phyloP scores from a whole-genome alignment of 129 eudicot genomes.

The Arctium lappa region DNA sequence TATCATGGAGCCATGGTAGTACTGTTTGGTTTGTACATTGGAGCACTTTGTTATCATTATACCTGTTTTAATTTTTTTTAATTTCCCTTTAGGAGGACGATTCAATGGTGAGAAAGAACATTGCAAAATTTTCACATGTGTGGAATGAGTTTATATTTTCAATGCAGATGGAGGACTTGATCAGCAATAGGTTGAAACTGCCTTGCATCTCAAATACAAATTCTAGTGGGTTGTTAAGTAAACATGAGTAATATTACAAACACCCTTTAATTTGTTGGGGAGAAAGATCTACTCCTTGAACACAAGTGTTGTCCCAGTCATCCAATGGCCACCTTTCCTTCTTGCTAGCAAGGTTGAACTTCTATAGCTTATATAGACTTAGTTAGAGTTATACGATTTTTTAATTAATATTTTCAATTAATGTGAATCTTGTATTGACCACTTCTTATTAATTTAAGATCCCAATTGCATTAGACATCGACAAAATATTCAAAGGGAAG shows the following conservation, averaged over 20 bases:
- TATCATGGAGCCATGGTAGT: conserved; percentile 1
- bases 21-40: neutral
- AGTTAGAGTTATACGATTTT: neutral
- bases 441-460: conserved; percentile 46
- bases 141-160: too few relatives aligned
- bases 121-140: too few relatives aligned
- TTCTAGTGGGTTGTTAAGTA: neutral
- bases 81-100: too few relatives aligned
- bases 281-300: conserved; percentile 93
- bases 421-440: conserved; percentile 13
- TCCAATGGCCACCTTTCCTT: conserved; percentile 99
- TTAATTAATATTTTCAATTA: neutral
- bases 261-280: conserved; percentile 37
- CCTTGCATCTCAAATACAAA: conserved; percentile 5
- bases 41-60: too few relatives aligned
- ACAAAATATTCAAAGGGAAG: conserved; percentile 77
- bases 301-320: conserved; percentile 72
- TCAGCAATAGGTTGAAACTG: conserved; percentile 66
- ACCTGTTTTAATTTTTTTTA: too few relatives aligned
- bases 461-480: conserved; percentile 99
- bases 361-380: neutral
- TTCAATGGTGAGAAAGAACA: too few relatives aligned
- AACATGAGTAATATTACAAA: neutral
- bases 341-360: conserved; percentile 92
- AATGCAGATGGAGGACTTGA: conserved; percentile 85